A percentile compares a stretch with the other conserved stretches of the same genome.
phyloP scores from a whole-genome alignment of 2,329 filamentous ascomycete genomes.

The Colletotrichum navitas region DNA sequence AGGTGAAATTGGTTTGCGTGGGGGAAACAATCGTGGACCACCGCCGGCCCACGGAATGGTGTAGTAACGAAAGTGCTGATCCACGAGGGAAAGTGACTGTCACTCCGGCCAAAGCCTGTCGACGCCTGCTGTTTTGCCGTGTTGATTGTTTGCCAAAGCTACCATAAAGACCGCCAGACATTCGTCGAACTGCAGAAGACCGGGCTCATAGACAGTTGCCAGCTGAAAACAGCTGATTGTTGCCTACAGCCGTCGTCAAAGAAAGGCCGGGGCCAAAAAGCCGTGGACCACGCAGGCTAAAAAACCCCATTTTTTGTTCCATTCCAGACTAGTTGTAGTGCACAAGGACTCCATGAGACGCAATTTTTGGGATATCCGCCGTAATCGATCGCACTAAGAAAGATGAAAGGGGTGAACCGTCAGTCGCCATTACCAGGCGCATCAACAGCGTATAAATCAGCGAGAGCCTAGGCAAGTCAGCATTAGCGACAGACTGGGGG shows the following conservation, averaged over 20 bases:
- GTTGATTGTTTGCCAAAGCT: conserved; percentile 44
- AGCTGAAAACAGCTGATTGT: conserved; percentile 13
- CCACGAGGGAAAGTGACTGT: conserved; percentile 40
- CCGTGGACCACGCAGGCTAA: conserved; percentile 35
- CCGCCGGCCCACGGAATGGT: conserved; percentile 34
- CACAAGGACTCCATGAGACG: conserved; percentile 43
- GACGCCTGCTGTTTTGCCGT: conserved; percentile 42
- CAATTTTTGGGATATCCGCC: conserved; percentile 43
- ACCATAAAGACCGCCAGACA: conserved; percentile 41
- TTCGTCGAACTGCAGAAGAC: conserved; percentile 28
- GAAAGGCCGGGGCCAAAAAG: conserved; percentile 17
- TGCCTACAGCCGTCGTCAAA: conserved; percentile 16
- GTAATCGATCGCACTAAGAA: conserved; percentile 40
- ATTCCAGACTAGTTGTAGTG: conserved; percentile 42
- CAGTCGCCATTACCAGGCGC: conserved; percentile 17
- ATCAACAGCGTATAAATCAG: conserved; percentile 46
- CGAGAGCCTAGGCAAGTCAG: conserved; percentile 42
- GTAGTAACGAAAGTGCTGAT: conserved; percentile 44
- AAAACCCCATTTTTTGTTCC: conserved; percentile 39
- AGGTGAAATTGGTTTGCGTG: conserved; percentile 41
- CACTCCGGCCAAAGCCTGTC: conserved; percentile 43
- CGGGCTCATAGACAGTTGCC: conserved; percentile 11
- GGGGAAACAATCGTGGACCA: conserved; percentile 34
- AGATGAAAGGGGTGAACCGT: conserved; percentile 25
- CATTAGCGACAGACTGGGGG: neutral